phyloP scores from a whole-genome alignment of 176 grass and related monocot genomes.

The Panicum miliaceum region DNA sequence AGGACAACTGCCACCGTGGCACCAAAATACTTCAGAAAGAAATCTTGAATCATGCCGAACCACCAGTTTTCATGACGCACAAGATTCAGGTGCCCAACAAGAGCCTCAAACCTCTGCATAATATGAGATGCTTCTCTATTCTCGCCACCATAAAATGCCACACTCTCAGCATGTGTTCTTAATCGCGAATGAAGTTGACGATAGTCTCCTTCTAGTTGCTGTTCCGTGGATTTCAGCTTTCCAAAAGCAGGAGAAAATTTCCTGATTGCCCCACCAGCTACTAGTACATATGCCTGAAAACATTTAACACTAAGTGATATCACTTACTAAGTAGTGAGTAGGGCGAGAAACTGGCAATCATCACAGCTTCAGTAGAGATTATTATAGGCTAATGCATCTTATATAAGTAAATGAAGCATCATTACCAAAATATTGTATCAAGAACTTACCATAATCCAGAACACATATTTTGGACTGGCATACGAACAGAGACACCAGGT shows the following conservation, averaged over 20 bases:
- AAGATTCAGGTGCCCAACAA: conserved; percentile 82
- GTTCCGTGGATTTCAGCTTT: conserved; percentile 92
- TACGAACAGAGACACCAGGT: conserved; percentile 99
- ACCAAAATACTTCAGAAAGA: conserved; percentile 96
- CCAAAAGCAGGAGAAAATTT: conserved; percentile 98
- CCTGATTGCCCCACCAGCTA: conserved; percentile 77
- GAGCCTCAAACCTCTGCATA: conserved; percentile 73
- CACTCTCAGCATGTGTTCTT: conserved; percentile 97
- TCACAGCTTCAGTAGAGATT: neutral
- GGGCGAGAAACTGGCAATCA: neutral
- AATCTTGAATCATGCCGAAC: conserved; percentile 99
- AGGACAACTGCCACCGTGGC: conserved; percentile 95
- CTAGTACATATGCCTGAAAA: conserved; percentile 93
- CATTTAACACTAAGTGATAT: conserved; percentile 25
- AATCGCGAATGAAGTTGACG: conserved; percentile 95
- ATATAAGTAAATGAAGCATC: conserved; percentile 26
- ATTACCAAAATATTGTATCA: conserved; percentile 9
- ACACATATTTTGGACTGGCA: conserved; percentile 96
- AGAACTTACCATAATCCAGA: conserved; percentile 93
- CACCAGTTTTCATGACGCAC: conserved; percentile 97
- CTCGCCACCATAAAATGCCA: conserved; percentile 98
- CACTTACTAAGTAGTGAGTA: neutral
- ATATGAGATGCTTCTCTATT: conserved; percentile 89
- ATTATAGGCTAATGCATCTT: conserved; percentile 3
- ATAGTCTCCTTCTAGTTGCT: conserved; percentile 96